Evolutionary conservation across 2,329 filamentous ascomycete species (phyloP).

Genomic region (Fusarium buharicum): DNA sequence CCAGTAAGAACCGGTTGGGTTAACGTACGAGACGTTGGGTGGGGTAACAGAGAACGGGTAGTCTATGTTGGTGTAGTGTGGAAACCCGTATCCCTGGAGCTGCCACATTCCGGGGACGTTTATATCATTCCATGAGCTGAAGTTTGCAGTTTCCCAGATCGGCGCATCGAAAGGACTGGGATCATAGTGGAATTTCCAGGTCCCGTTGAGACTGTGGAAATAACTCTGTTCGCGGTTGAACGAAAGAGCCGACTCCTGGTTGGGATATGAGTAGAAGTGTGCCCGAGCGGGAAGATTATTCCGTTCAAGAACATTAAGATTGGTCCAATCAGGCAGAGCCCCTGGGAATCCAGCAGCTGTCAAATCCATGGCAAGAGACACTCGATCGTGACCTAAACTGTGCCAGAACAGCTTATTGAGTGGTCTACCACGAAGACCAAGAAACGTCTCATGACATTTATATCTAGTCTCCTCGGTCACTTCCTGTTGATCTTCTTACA

Average conservation of each 20-base stretch:
- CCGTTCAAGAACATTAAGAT: conserved; percentile 12
- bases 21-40: conserved; percentile 71
- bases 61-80: conserved; percentile 76
- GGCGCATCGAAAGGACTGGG: conserved; percentile 12
- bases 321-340: conserved; percentile 13
- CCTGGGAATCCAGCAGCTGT: conserved; percentile 14
- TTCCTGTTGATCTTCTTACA: not conserved
- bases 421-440: not conserved
- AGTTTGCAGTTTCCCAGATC: conserved; percentile 13
- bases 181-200: conserved; percentile 30
- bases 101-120: conserved; percentile 77
- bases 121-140: conserved; percentile 52
- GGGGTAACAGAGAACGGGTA: conserved; percentile 75
- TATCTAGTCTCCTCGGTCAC: not conserved
- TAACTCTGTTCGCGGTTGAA: conserved; percentile 1
- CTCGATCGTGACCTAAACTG: not conserved
- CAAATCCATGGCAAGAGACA: conserved; percentile 6
- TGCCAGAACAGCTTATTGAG: not conserved
- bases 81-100: conserved; percentile 71
- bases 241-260: conserved; percentile 2
- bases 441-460: not conserved
- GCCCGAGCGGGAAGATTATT: conserved; percentile 21
- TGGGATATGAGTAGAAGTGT: conserved; percentile 26
- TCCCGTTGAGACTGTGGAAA: conserved; percentile 17
- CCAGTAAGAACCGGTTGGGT: conserved; percentile 72